Base-by-base conservation (phyloP, 139 green algal genomes). In the Trebouxia sp. region DNA sequence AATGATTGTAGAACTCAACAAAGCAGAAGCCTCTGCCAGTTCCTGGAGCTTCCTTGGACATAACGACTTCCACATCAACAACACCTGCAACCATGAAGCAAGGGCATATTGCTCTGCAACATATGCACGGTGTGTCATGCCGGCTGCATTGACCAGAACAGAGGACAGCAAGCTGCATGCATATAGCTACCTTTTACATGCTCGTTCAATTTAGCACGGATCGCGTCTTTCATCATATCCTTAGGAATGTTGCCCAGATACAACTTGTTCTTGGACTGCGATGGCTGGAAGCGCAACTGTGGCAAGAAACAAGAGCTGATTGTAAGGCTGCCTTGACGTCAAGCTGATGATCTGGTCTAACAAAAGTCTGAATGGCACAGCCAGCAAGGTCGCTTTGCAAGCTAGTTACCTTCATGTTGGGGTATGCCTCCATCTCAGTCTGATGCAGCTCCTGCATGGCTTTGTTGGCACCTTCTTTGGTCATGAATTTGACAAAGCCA, bases 1-100 rank as follows among this genome's bases (percentile, higher is more conserved):
- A 85, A 42, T 96, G 82, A 86, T 98, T 98, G 89, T 98, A 97
- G 80, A 97, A 97, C 45, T 94, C 89, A 3, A 96, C 30, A 79
- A 98, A 98, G 45, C 84, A 90, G 84, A 98, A 98, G 78, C 95
- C 95, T 7, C 94, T 85, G 82, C 92, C 96, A n/a, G 83, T 65
- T 28, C 89, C 86, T 12, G 88, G 85, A 41, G 82, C 72, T 15
- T 95, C 92, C 74, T 85, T 88, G 77, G 89, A 87, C 78, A 88
- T 87, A 43, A 92, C 75, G 56, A 96, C 79, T 45, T 95, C 89
- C 24, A 94, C 65, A 20, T 81, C 77, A 67, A 88, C 65, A 11
- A 93, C 24, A 45, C 90, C 91, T 93, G 83, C 32, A 56, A n/a
- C 39, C 42, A 53, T 22, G 50, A 56, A 41, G 11, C 37, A 72